phyloP scores from a whole-genome alignment of 768 basidiomycete genomes.

The Tylopilus sp. region DNA sequence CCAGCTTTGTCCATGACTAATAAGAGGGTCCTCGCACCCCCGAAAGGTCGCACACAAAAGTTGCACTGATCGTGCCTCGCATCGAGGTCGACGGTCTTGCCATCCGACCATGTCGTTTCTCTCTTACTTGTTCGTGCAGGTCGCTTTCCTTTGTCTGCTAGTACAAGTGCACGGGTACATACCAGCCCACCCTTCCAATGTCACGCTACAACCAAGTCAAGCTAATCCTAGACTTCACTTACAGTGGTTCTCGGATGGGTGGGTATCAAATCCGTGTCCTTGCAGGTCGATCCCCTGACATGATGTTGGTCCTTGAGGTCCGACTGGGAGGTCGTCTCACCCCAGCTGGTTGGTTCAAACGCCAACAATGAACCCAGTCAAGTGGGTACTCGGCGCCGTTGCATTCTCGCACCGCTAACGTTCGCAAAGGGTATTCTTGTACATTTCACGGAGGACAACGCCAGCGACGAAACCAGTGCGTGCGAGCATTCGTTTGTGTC shows the following conservation, averaged over 20 bases:
- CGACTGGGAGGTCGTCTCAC: conserved; percentile 53
- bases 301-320: conserved; percentile 34
- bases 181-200: conserved; percentile 71
- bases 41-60: not conserved
- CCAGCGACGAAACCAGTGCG: conserved; percentile 47
- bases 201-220: conserved; percentile 45
- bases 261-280: conserved; percentile 5
- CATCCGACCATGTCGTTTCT: conserved; percentile 16
- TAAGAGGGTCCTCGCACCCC: not conserved
- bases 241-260: conserved; percentile 59
- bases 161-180: conserved; percentile 47
- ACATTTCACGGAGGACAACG: conserved; percentile 70
- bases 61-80: conserved; percentile 4
- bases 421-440: conserved; percentile 67
- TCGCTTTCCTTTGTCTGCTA: conserved; percentile 4
- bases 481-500: conserved; percentile 31
- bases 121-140: conserved; percentile 3
- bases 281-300: conserved; percentile 10
- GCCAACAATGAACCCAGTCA: conserved; percentile 48
- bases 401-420: not conserved
- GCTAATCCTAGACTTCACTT: conserved; percentile 50
- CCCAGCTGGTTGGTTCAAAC: conserved; percentile 51
- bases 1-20: not conserved
- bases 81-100: conserved; percentile 9
- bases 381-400: conserved; percentile 35